Evolutionary conservation across 73 alveolate genomes (phyloP).

Genomic region (Paramecium tetraurelia): DNA sequence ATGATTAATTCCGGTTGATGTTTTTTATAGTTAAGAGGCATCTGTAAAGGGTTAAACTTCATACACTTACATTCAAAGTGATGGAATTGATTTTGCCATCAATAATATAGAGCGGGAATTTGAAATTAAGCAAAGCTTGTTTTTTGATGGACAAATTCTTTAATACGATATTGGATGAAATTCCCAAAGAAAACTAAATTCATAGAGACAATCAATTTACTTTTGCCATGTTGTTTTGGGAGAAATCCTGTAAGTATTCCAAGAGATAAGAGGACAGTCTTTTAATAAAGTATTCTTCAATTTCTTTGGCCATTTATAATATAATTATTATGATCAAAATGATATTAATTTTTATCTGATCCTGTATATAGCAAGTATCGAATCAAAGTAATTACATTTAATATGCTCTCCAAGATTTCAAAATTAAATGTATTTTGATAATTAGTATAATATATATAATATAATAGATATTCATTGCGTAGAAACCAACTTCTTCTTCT

Average conservation of each 20-base stretch:
- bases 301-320: constrained; percentile 16
- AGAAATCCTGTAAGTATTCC: constrained; percentile 30
- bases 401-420: too few species aligned
- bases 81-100: constrained; percentile 31
- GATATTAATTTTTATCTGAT: background rate
- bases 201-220: background rate
- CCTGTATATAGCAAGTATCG: too few species aligned
- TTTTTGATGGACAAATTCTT: constrained; percentile 18
- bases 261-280: background rate
- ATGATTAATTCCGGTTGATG: constrained; percentile 25
- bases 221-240: constrained; percentile 27
- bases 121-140: constrained; percentile 19
- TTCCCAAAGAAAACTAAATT: background rate
- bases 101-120: constrained; percentile 31
- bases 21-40: constrained; percentile 38
- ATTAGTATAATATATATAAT: background rate
- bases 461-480: background rate
- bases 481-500: background rate
- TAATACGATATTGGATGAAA: background rate
- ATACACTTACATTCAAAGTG: background rate
- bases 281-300: constrained; percentile 25
- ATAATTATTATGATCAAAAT: background rate
- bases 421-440: background rate
- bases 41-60: background rate
- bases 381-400: too few species aligned